Conservation (phyloP, 2,329 filamentous ascomycete species). For the Albophoma yamanashiensis region DNA sequence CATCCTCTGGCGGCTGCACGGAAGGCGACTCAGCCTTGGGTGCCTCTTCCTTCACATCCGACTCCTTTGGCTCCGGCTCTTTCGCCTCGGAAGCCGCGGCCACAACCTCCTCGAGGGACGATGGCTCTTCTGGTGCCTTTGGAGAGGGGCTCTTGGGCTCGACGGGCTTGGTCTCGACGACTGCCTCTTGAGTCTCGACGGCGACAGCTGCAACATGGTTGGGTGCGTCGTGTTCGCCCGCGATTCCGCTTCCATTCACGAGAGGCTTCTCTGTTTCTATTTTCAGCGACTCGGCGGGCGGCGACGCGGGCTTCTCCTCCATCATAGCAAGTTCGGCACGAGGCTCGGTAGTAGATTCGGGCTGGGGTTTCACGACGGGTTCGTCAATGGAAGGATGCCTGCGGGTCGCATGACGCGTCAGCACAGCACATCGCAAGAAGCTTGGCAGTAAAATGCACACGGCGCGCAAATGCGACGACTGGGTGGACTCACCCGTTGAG, state of each 20-base stretch:
- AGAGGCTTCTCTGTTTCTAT: conserved; percentile 5
- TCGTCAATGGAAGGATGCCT: conserved; percentile 3
- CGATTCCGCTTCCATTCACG: conserved; percentile 8
- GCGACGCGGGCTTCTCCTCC: background rate
- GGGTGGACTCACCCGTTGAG: conserved; percentile 25
- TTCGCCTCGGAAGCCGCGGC: background rate
- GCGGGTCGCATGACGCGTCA: conserved; percentile 10
- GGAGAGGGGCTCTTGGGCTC: background rate
- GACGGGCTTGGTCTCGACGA: background rate
- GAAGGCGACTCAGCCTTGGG: conserved; percentile 1
- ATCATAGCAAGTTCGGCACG: conserved; percentile 3
- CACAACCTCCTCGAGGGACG: background rate
- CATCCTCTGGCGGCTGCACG: conserved; percentile 9
- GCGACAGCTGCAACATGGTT: conserved; percentile 3
- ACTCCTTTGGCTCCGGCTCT: background rate
- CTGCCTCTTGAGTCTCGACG: background rate
- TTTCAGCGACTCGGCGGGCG: background rate
- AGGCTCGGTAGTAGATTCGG: conserved; percentile 6
- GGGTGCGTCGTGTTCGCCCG: background rate
- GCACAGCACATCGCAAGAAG: conserved; percentile 4
- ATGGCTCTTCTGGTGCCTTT: conserved; percentile 1
- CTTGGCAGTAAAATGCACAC: background rate
- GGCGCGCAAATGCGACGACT: background rate
- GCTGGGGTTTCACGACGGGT: conserved; percentile 2
- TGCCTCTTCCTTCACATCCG: background rate